Conservation (phyloP, 179 eudicot genomes). For the Gypsophila paniculata region DNA sequence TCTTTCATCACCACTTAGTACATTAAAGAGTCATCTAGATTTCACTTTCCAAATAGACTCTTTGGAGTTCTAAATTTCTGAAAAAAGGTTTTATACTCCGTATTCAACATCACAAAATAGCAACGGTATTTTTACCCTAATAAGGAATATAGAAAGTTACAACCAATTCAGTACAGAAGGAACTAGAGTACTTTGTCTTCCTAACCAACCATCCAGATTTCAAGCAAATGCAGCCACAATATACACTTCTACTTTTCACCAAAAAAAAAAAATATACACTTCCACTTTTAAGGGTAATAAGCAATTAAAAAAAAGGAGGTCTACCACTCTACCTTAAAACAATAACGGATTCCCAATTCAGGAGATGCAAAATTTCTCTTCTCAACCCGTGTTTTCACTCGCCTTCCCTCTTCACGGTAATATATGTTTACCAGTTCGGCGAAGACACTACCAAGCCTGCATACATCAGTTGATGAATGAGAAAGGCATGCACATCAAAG, state of each 20-base stretch:
- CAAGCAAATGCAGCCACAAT: constrained; percentile 9
- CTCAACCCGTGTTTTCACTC: constrained; percentile 72
- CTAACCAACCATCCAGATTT: not conserved
- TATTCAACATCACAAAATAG: not conserved
- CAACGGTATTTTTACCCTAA: too few relatives aligned
- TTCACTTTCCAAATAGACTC: not conserved
- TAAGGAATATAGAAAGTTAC: constrained; percentile 10
- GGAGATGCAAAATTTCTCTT: constrained; percentile 58
- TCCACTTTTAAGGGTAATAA: not conserved
- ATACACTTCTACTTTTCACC: not conserved
- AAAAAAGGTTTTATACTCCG: not conserved
- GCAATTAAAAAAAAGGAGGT: not conserved
- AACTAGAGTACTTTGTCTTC: not conserved
- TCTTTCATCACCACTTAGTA: not conserved
- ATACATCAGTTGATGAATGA: constrained; percentile 17
- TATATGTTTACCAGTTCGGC: constrained; percentile 60
- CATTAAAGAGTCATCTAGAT: not conserved
- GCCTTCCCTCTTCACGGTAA: constrained; percentile 86
- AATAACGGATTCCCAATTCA: constrained; percentile 78
- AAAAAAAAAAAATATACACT: constrained; percentile 2
- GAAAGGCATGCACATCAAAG: constrained; percentile 11
- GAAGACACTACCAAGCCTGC: constrained; percentile 65
- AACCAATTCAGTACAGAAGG: not conserved
- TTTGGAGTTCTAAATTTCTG: not conserved
- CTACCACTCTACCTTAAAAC: constrained; percentile 75